Base-by-base conservation (phyloP, 2,329 filamentous ascomycete genomes). In the Beauveria brongniartii region DNA sequence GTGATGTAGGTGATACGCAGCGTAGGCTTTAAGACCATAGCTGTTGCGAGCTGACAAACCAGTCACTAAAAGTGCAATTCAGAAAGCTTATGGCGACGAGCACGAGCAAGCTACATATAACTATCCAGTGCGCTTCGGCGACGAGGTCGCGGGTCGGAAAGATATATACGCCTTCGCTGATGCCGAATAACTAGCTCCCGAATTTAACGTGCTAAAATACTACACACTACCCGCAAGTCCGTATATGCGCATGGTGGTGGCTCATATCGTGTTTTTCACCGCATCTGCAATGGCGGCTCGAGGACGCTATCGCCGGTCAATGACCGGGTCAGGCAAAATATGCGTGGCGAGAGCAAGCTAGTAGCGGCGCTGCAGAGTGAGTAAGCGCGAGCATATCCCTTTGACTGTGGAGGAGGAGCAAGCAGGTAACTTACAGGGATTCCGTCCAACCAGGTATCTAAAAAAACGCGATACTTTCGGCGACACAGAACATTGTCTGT, bases 131-230 rank as follows among this genome's bases (percentile, higher is more conserved):
- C 59, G 52, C 34, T 28, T 48, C 10, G 51, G 24, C 44, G 52
- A 26, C 44, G 34, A 52, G 51, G 57, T 41, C 20, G 22, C 24
- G 18, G 34, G n/a, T 20, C 44, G 46, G 46, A 51, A 16, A 16
- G 59, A 61, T 18, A 46, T 52, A 26, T 56, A 61, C 37, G 59
- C 53, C 24, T 52, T 61, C 52, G 53, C 59, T n/a, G 59, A 61
- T 37, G 37, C 46, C 22, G 53, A 61, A 20, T 56, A 40, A 8
- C 26, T 61, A 20, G n/a, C 59, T 1, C 43, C 53, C 2, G 53
- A 47, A 28, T 47, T 56, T 46, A 34, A 44, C n/a, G 53, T 61
- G 43, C 59, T 61, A 7, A 61, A 44, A 53, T 52, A 56, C 34
- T 56, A 61, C 44, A 61, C 53, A n/a, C 24, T 61, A 46, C 34